Conservation (phyloP, 75 land plant species). For the Picea glauca region DNA sequence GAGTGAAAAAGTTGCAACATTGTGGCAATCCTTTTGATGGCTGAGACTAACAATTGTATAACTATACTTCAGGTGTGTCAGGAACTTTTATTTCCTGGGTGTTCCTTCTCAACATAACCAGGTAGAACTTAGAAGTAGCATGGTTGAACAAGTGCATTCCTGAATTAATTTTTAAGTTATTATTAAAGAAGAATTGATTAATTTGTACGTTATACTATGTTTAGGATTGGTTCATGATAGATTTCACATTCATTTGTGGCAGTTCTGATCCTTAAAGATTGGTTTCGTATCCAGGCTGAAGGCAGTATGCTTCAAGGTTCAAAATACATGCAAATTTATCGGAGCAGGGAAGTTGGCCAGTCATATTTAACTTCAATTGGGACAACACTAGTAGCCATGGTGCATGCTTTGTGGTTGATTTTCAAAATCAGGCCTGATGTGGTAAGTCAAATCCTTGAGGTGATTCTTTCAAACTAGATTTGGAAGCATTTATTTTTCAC, state of each 20-base stretch:
- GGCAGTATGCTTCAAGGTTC: constrained; percentile 13
- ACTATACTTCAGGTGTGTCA: no score
- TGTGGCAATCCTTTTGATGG: no score
- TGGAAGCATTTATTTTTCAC: neutral
- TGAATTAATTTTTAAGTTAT: no score
- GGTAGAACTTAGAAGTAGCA: no score
- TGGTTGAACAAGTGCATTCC: no score
- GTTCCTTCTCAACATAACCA: no score
- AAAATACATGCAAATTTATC: constrained; percentile 64
- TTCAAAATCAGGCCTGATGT: constrained; percentile 74
- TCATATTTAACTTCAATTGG: constrained; percentile 84
- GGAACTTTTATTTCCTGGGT: no score
- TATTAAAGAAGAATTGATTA: no score
- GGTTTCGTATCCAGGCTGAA: constrained; percentile 21
- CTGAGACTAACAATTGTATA: no score
- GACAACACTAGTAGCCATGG: constrained; percentile 74
- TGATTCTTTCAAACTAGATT: constrained; percentile 4
- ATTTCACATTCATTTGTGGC: neutral
- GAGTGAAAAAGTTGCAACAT: no score
- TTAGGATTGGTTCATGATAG: neutral
- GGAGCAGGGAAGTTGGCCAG: constrained; percentile 96
- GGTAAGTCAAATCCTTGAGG: constrained; percentile 29
- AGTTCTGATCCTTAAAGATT: constrained; percentile 14
- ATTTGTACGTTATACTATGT: neutral
- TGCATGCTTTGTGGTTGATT: constrained; percentile 73